phyloP scores from a whole-genome alignment of 108 stramenopile genomes.

The Cafeteria roenbergensis region DNA sequence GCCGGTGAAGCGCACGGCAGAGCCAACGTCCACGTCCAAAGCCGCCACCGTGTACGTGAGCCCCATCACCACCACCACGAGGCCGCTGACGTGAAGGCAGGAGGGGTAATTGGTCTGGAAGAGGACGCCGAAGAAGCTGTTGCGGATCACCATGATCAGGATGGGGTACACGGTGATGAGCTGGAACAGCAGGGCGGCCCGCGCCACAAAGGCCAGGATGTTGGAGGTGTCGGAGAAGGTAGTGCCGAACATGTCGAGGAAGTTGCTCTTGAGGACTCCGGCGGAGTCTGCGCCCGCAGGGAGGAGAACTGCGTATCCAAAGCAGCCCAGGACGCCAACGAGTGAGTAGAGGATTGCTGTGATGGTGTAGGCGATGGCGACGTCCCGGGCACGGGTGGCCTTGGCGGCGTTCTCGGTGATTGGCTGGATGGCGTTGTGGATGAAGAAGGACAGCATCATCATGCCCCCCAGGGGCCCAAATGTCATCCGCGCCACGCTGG shows the following conservation, averaged over 20 bases:
- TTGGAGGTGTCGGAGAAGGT: neutral
- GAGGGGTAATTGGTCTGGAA: neutral
- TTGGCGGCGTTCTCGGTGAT: neutral
- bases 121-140: neutral
- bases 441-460: slow-evolving; percentile 7
- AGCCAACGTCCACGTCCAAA: slow-evolving; percentile 1
- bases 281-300: neutral
- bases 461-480: neutral
- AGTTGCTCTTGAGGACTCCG: neutral
- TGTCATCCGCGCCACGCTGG: neutral
- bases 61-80: neutral
- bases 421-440: slow-evolving; percentile 11
- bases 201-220: slow-evolving; percentile 1
- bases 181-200: neutral
- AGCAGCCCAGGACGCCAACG: slow-evolving; percentile 2
- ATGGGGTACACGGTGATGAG: slow-evolving; percentile 4
- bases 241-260: slow-evolving; percentile 7
- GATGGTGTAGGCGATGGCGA: neutral
- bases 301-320: neutral
- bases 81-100: neutral
- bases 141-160: neutral
- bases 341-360: neutral
- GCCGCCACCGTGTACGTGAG: slow-evolving; percentile 4
- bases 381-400: neutral
- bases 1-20: neutral